Conservation (phyloP, 2,329 filamentous ascomycete genomes). For the Neofusicoccum cordaticola region DNA sequence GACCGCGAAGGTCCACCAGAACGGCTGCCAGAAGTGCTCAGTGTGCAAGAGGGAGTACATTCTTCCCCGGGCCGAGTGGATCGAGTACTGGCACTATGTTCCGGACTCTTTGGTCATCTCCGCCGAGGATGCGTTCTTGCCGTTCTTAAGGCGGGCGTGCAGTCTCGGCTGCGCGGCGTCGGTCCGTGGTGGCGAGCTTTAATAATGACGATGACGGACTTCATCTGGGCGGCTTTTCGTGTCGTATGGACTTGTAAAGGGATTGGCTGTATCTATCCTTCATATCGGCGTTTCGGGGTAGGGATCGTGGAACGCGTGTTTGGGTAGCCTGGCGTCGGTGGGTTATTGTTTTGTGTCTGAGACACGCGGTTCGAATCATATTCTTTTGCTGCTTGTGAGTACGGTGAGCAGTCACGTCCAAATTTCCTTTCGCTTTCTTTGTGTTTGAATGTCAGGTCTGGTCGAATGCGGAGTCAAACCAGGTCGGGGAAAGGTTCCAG, state of each 20-base stretch:
- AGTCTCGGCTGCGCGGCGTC: slow-evolving; percentile 12
- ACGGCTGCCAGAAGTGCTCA: slow-evolving; percentile 12
- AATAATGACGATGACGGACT: background rate
- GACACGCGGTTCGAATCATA: background rate
- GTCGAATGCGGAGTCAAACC: no score
- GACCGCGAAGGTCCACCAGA: background rate
- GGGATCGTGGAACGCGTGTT: background rate
- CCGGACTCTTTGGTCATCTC: slow-evolving; percentile 10
- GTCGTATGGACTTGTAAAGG: no score
- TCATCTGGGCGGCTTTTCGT: background rate
- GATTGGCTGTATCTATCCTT: no score
- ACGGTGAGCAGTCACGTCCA: background rate
- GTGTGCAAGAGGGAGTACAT: slow-evolving; percentile 18
- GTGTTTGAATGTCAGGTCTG: no score
- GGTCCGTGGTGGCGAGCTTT: slow-evolving; percentile 10
- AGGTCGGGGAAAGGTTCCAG: no score
- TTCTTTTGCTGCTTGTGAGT: background rate
- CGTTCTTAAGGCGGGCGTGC: slow-evolving; percentile 17
- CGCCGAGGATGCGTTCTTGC: slow-evolving; percentile 12
- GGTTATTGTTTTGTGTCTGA: background rate
- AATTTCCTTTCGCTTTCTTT: no score
- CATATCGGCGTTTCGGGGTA: no score
- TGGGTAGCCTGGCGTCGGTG: slow-evolving; percentile 7
- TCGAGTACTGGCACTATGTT: slow-evolving; percentile 21
- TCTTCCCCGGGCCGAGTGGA: slow-evolving; percentile 20